Base-by-base conservation (phyloP, 2,329 filamentous ascomycete genomes). In the Pleurostoma richardsiae region DNA sequence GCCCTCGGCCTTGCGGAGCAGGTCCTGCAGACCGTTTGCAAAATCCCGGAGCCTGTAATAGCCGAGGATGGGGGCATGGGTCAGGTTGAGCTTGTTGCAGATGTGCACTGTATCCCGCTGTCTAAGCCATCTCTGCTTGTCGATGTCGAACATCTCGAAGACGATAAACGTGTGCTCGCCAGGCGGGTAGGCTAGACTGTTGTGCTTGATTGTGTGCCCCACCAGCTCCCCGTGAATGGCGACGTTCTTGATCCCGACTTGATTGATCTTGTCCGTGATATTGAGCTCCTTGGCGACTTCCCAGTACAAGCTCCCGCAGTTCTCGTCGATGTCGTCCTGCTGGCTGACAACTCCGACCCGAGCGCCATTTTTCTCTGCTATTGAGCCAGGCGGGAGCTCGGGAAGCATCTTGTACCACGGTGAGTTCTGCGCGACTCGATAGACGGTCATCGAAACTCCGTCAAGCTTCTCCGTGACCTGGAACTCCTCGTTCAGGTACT, bases 381-480 rank as follows among this genome's bases (percentile, higher is more conserved):
- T 19, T 44, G 45, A 47, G 4, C 42, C 46, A 3, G 28, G 40
- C 2, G 49, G 51, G 1, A 56, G 28, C 4, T 29, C 42, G 10
- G 56, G 55, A 7, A 61, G 41, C 7, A 41, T 46, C 2, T 43
- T 36, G 29, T 49, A 41, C 56, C 55, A 59, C 5, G 40, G 44
- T 4, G 59, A 60, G 36, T 44, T 45, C 10, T 46, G 46, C 4
- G 50, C 39, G 10, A 64, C 49, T 5, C 48, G 43, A 45, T 65
- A 66, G 29, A 63, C 49, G 2, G 55, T 56, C 58, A 65, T 63
- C 11, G 61, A 56, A 3, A 56, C 29, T 2, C 62, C 62, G 44
- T 66, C 62, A 4, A 65, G 54, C 50, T 65, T 66, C 46, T 63
- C 59, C 3, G 61, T 63, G 44, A 63, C 49, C 41, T 63, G 58